phyloP scores from a whole-genome alignment of 306 rosid genomes.

The cucumber (Cucumis sativus) region Cucumber_9930_V3 NC_026657.2:14694001-14694500 shows the following conservation, averaged over 20 bases:
- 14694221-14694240: not conserved
- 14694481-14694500: too few relatives aligned
- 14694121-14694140: constrained; percentile 84
- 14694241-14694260: not conserved
- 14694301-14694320: too few relatives aligned
- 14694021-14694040: constrained; percentile 45
- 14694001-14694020: constrained; percentile 31
- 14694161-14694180: constrained; percentile 35
- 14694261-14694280: too few relatives aligned
- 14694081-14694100: constrained; percentile 56
- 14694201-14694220: not conserved
- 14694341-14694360: too few relatives aligned
- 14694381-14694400: too few relatives aligned
- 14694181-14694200: constrained; percentile 28
- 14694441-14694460: too few relatives aligned
- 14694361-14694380: too few relatives aligned
- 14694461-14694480: too few relatives aligned
- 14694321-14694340: too few relatives aligned
- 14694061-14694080: constrained; percentile 68
- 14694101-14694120: constrained; percentile 71
- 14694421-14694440: too few relatives aligned
- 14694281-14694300: too few relatives aligned
- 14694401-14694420: too few relatives aligned
- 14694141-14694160: constrained; percentile 60
- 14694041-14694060: constrained; percentile 40